Base-by-base conservation (phyloP, 2,329 filamentous ascomycete genomes). In the Epichloe glyceriae region DNA sequence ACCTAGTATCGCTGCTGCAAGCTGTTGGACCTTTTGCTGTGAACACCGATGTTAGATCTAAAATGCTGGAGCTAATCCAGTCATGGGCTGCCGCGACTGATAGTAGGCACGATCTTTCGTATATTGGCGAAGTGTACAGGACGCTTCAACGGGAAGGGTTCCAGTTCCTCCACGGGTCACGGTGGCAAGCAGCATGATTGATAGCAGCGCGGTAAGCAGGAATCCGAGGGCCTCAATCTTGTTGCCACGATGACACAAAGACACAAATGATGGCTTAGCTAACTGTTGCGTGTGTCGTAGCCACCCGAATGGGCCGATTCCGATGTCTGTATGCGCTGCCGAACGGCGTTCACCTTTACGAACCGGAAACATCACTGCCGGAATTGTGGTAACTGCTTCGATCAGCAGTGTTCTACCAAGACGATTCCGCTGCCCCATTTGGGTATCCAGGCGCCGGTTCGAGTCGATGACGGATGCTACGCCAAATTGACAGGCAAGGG, bases 291-390 rank as follows among this genome's bases (percentile, higher is more conserved):
- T 49, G 30, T 43, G 30, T 7, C 6, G 15, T 39, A 95, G 84
- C 93, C 93, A 10, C 93, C 93, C 0, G 93, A 98, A 69, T 98
- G 93, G 93, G 83, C 84, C 47, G 93, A 98, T 69, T 96, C 91
- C 11, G 93, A 98, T 61, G 91, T 98, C 34, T 98, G 93, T 67
- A 96, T 98, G 89, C 85, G 93, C 64, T 98, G 93, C 67, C 83
- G 93, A 58, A 96, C 91, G 12, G 71, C 88, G 17, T 98, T 98
- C 61, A 96, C 88, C 46, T 96, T 98, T 63, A 98, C 91, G 51
- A 98, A 98, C 67, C 84, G 93, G 62, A 98, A 97, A 65, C 93
- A 98, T 64, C 93, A 98, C 67, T 98, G 93, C 63, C 83, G 93
- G 57, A 98, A 98, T 67, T 98, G 93, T 62, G 93, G 93, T 48